Evolutionary conservation across 2,329 filamentous ascomycete genomes (phyloP).

Genomic region (Penicillium sp.): DNA sequence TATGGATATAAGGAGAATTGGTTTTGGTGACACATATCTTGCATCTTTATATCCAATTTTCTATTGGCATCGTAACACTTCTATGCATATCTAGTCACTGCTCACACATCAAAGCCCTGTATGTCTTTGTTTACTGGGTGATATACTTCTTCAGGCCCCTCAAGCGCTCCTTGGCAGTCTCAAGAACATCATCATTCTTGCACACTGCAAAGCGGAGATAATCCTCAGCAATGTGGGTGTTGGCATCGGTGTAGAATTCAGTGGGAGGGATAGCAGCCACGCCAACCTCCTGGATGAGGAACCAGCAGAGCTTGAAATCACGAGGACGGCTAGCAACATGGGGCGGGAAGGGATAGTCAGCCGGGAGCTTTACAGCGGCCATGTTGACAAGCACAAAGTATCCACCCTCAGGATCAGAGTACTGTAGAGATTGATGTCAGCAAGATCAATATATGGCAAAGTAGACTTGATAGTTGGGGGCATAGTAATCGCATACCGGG

Average conservation of each 20-base stretch:
- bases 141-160: constrained; percentile 73
- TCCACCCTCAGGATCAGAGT: constrained; percentile 90
- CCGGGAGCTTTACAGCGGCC: constrained; percentile 78
- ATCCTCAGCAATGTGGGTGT: constrained; percentile 83
- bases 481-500: constrained; percentile 47
- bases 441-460: background rate
- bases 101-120: background rate
- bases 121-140: constrained; percentile 22
- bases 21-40: background rate
- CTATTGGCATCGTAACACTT: background rate
- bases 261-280: constrained; percentile 95
- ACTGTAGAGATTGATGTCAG: constrained; percentile 41
- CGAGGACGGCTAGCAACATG: constrained; percentile 83
- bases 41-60: constrained; percentile 1
- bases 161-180: constrained; percentile 73
- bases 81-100: background rate
- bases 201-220: constrained; percentile 95
- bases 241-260: constrained; percentile 88
- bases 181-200: constrained; percentile 84
- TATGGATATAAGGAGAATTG: background rate
- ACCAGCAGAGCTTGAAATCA: constrained; percentile 95
- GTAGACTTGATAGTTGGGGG: background rate
- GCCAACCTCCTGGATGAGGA: constrained; percentile 92
- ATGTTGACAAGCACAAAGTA: constrained; percentile 98
- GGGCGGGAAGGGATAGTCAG: constrained; percentile 81